Evolutionary conservation across 305 asterid species (phyloP), one percentile per base, ranked within the genome.

Genomic region (Solanum hybrid): DNA sequence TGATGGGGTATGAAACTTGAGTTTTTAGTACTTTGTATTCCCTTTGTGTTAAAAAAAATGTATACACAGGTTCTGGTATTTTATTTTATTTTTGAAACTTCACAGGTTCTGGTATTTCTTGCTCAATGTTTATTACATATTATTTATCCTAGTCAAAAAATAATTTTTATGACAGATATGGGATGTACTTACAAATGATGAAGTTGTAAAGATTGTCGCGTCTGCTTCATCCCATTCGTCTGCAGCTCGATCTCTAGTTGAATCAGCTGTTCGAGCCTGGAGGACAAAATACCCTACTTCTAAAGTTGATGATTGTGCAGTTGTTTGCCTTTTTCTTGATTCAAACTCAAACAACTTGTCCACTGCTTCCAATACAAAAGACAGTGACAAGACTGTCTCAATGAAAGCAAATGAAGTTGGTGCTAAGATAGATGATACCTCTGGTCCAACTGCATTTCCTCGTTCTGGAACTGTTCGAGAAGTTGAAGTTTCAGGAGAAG

Each of bases 221-320:
- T 93, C 95, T 11, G 92, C 95, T 87, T 90, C 93, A 19, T 32
- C 93, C 17, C 96, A 92, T 73, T 88, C 96, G 17, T 42, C 89
- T 76, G 95, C 95, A 32, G 93, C 98, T 86, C 93, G 93, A 75
- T 80, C 92, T 2, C 90, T 95, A n/a, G 96, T 95, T 38, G 93
- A 95, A 88, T 27, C 92, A 35, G 97, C 97, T 7, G 96, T 94
- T 38, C 92, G 85, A 87, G 94, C 93, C 82, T 95, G 97, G 98
- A 93, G 90, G 91, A 86, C 51, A 34, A 93, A 88, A 89, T 93
- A 91, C 82, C 96, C 96, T 9, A 94, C 96, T 90, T 95, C 98
- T 19, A 95, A 93, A 87, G 95, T 94, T 5, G 97, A 95, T n/a
- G 98, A 95, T 90, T 95, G 97, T 90, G 96, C 98, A 29, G 95